Base-by-base conservation (phyloP, 2,329 filamentous ascomycete genomes). In the Neonectria hederae region DNA sequence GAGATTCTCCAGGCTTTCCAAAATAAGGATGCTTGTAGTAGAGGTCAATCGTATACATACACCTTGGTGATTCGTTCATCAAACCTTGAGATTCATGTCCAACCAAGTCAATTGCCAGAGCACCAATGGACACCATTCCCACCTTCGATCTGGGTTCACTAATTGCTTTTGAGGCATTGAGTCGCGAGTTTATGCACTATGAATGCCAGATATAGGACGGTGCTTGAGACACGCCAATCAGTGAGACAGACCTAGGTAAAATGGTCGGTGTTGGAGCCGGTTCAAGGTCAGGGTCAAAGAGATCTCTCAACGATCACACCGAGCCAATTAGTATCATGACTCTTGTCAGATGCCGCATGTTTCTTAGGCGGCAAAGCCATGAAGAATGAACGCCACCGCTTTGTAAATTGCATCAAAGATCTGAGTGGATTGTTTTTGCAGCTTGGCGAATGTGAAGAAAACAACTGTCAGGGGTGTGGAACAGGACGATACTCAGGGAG, bases 401-500 rank as follows among this genome's bases (percentile, higher is more conserved):
- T 11, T 54, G 32, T 7, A n/a, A 2, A 21, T 30, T 57, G 8
- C 13, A 17, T 19, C 32, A 54, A 13, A 63, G 42, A 4, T 62
- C 49, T 14, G 54, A 46, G 9, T 67, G 49, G 74, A 78, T 45
- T 69, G 69, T 61, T 74, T 75, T 73, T 89, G 87, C 17, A 82
- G 77, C 67, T 81, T 83, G 56, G 87, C 86, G 54, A 89, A 89
- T 78, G 63, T 88, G 79, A 21, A 89, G 82, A 59, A 90, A 86
- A 55, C 86, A 85, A 65, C 80, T 83, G 74, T 90, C 89, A 62
- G 86, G 86, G 28, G 86, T 88, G 69, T 90, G 88, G 72, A 90
- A 90, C 2, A 91, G 79, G 17, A 87, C 88, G 55, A 91, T 87
- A 32, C 89, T 88, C 52, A 87, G 83, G 6, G 89, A 91, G 78